Conservation (phyloP, 257 asterid genomes). For the Nicotiana attenuata region DNA sequence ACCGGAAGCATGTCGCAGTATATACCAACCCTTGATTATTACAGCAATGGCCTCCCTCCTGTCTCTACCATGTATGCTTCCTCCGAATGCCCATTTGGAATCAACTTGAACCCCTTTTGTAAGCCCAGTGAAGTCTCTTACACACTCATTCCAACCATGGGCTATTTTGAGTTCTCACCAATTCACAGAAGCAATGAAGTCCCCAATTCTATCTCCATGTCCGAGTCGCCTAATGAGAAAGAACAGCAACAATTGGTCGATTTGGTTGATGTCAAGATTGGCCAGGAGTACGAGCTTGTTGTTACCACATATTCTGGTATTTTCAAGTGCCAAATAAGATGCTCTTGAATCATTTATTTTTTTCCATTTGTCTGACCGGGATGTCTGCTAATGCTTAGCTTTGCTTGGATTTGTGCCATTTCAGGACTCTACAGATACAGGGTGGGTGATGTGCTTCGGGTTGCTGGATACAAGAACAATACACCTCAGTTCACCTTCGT, state of each 20-base stretch:
- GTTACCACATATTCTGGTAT: background rate
- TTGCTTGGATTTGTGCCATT: background rate
- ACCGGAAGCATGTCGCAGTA: slow-evolving; percentile 14
- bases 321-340: background rate
- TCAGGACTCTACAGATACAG: slow-evolving; percentile 4
- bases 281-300: slow-evolving; percentile 4
- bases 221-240: background rate
- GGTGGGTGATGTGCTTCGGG: background rate
- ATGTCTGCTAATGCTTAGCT: background rate
- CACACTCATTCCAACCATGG: background rate
- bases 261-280: too few relatives aligned
- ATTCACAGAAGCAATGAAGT: background rate
- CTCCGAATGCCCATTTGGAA: background rate
- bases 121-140: background rate
- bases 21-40: background rate
- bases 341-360: background rate
- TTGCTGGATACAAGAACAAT: background rate
- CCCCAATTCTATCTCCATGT: background rate
- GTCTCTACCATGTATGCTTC: background rate
- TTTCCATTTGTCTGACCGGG: background rate
- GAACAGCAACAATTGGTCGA: background rate
- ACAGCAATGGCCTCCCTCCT: background rate
- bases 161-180: background rate
- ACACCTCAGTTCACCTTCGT: background rate
- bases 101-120: slow-evolving; percentile 5